Evolutionary conservation across 768 basidiomycete genomes (phyloP), one percentile per base, ranked within the genome.

Genomic region (Boletus sensibilis): DNA sequence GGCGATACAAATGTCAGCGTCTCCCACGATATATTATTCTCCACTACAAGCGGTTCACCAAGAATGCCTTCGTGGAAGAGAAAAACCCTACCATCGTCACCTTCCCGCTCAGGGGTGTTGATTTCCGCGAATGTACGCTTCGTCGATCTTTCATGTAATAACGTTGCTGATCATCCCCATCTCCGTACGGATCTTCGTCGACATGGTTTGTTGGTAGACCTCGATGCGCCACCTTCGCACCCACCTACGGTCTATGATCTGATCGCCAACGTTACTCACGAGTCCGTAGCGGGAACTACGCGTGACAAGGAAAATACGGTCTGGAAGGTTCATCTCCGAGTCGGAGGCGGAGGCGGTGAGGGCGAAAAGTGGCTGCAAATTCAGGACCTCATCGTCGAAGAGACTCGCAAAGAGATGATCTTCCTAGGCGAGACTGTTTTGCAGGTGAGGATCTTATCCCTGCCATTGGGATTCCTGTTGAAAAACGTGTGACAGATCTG

Each of bases 31-130:
- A 97, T 69, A 86, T 99, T 66, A 90, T 98, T 65, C 77, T 98
- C 20, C 92, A 96, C 70, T 95, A 89, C 80, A 98, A 95, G 71
- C 85, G 97, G 38, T 99, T 98, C 75, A 94, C 92, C 23, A 97
- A 92, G 71, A 99, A 98, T 71, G 80, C 80, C 50, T 98, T 98
- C 65, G 94, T 98, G 7, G 96, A 98, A 72, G 97, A 99, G 73
- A 97, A 97, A 74, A 99, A 99, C 66, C 96, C 96, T 9, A 99
- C 97, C 1, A 95, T 99, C 58, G 91, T 99, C 63, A 99, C 96
- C 68, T 99, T 97, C 67, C 96, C 96, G 3, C 78, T 98, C 25
- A 83, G 90, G 55, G 95, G 96, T 4, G 81, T 98, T 20, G 96
- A 99, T 72, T 88, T 99, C 71, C 78, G 76, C 64, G 94, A 94